Evolutionary conservation across 371 early-diverging fungal species (phyloP), one percentile per base, ranked within the genome.

Genomic region (Rozella allomycis): DNA sequence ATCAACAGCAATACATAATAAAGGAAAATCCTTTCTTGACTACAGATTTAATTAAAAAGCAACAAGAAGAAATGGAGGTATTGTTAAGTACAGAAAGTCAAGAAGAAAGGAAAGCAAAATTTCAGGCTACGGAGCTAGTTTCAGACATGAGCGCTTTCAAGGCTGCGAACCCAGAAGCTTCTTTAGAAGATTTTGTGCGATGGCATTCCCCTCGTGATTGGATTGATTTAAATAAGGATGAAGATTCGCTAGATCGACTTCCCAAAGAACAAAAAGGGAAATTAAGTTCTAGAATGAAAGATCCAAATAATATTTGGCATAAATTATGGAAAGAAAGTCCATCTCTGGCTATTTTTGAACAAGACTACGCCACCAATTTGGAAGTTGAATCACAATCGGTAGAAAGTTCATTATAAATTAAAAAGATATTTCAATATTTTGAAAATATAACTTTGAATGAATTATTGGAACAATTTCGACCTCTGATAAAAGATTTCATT

Each of bases 161-260:
- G 41, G 78, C 78, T 1, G 81, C 81, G 12, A 80, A 88, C 40
- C 83, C 90, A 1, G 55, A 62, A 17, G 67, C 72, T 17, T 45
- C 45, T 4, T 45, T 88, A 3, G 78, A 68, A 3, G 90, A 88
- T 36, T 88, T 88, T 61, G 77, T 88, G n/a, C 57, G 84, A 28
- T 88, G 90, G 90, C 78, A 84, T 43, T 86, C 87, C 0, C 90
- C 90, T 7, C 62, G 77, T 31, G 90, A 88, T 46, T 78, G 74
- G 72, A 42, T 73, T 17, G 25, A 21, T 23, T 43, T 34, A 21
- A 30, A 25, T 14, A 28, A 23, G n/a, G 45, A 35, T 20, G 18
- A 20, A 14, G 12, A 17, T 9, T n/a, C n/a, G n/a, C n/a, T n/a
- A n/a, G n/a, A n/a, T n/a, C n/a, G n/a, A n/a, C n/a, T n/a, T n/a